phyloP scores from a whole-genome alignment of 2,329 filamentous ascomycete species.

The Lomentospora prolificans region DNA sequence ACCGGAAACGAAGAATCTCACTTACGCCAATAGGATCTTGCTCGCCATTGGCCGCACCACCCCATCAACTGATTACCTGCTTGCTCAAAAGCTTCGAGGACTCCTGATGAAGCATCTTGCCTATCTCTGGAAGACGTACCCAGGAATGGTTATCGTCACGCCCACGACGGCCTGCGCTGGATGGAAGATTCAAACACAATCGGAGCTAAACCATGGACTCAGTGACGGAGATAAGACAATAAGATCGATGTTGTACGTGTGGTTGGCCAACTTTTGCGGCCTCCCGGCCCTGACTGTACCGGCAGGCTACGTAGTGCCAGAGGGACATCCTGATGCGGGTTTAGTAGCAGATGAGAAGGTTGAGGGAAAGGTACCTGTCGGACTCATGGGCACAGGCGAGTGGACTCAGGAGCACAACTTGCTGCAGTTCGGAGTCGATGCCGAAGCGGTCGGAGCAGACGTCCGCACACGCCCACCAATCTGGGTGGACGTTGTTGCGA shows the following conservation, averaged over 20 bases:
- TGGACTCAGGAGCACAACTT: slow-evolving; percentile 42
- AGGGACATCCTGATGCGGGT: slow-evolving; percentile 20
- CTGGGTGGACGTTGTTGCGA: slow-evolving; percentile 36
- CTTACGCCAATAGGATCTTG: slow-evolving; percentile 55
- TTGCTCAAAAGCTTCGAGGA: slow-evolving; percentile 60
- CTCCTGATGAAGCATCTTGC: slow-evolving; percentile 64
- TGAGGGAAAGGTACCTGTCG: slow-evolving; percentile 36
- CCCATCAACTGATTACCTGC: slow-evolving; percentile 54
- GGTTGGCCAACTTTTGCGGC: slow-evolving; percentile 42
- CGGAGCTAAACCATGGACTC: slow-evolving; percentile 29
- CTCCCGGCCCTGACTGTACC: slow-evolving; percentile 35
- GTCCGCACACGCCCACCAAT: slow-evolving; percentile 23
- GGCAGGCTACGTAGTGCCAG: slow-evolving; percentile 32
- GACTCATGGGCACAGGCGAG: slow-evolving; percentile 45
- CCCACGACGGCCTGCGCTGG: slow-evolving; percentile 50
- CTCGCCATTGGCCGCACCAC: slow-evolving; percentile 54
- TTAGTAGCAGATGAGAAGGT: slow-evolving; percentile 22
- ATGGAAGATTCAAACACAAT: slow-evolving; percentile 27
- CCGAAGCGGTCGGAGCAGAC: slow-evolving; percentile 28
- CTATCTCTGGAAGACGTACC: slow-evolving; percentile 52
- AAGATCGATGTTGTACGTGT: slow-evolving; percentile 38
- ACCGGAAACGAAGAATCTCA: slow-evolving; percentile 38
- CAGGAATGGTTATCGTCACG: slow-evolving; percentile 60
- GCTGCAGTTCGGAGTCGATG: slow-evolving; percentile 37
- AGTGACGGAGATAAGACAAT: slow-evolving; percentile 37